Evolutionary conservation across 2,329 filamentous ascomycete genomes (phyloP).

Genomic region (Cladosporium sphaerospermum): DNA sequence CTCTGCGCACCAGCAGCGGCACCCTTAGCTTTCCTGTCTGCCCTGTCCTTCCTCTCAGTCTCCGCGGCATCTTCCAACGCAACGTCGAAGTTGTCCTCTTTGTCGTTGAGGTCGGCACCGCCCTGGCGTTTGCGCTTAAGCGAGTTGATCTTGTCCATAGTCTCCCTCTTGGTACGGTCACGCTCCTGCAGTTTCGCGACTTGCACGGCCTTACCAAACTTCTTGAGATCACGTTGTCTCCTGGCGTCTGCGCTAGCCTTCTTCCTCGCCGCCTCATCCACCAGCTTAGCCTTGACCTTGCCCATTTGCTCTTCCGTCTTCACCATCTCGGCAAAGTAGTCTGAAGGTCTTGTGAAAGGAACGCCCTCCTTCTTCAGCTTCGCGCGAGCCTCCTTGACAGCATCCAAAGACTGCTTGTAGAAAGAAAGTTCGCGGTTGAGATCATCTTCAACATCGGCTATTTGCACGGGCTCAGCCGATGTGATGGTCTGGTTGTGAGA

Average conservation of each 20-base stretch:
- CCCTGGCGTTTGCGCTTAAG: conserved; percentile 94
- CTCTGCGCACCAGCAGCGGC: conserved; percentile 38
- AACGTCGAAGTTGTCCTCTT: conserved; percentile 87
- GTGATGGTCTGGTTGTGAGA: conserved; percentile 74
- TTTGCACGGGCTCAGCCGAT: conserved; percentile 60
- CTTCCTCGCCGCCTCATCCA: conserved; percentile 86
- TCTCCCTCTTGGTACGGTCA: conserved; percentile 84
- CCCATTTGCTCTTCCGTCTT: conserved; percentile 99
- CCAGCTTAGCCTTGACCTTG: conserved; percentile 85
- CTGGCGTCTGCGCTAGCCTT: conserved; percentile 88
- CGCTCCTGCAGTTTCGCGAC: conserved; percentile 92
- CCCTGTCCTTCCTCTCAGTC: conserved; percentile 40
- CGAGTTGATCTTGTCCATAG: conserved; percentile 88
- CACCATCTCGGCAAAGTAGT: conserved; percentile 99
- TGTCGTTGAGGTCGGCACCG: conserved; percentile 56
- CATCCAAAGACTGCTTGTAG: conserved; percentile 80
- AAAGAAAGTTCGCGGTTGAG: conserved; percentile 87
- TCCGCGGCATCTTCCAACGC: conserved; percentile 65
- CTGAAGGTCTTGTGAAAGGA: conserved; percentile 78
- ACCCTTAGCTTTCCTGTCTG: conserved; percentile 34
- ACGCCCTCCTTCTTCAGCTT: conserved; percentile 74
- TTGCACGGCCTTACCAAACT: conserved; percentile 98
- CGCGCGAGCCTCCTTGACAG: conserved; percentile 65
- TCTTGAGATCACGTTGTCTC: conserved; percentile 91
- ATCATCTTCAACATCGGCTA: conserved; percentile 84